Evolutionary conservation across 2,329 filamentous ascomycete genomes (phyloP), one percentile per base, ranked within the genome.

Genomic region (Hypoxylon rubiginosum): DNA sequence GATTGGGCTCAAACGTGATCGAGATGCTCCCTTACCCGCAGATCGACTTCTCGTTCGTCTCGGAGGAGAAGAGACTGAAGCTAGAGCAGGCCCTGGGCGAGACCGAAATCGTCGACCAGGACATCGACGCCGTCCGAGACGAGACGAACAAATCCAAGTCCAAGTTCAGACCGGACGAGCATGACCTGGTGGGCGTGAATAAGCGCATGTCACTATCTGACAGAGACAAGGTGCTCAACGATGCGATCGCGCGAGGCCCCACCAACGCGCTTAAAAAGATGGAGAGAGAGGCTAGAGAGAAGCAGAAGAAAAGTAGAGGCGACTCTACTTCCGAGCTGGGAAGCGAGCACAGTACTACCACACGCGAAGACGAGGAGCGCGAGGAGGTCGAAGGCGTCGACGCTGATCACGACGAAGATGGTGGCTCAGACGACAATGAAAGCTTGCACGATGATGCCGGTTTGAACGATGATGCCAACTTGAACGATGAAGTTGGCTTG

Each of bases 11-110:
- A 0, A 48, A 51, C 1, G 55, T 60, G 6, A 63, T 76, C 7
- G 63, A 62, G 1, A 75, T 77, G 71, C 57, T 77, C 1, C 74
- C 75, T 0, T 64, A 70, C 5, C 75, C 75, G 0, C 65, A 72
- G 28, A 73, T 75, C 34, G 62, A 75, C 36, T 58, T 76, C 32
- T 70, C 68, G 0, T 52, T 50, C 1, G 66, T 64, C 4, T 19
- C 65, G 1, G 11, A 45, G 21, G 0, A 43, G 0, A 64, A 62
- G 26, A 51, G 63, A 1, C 28, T 52, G 19, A n/a, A 30, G 21
- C 51, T 75, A 21, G 67, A 64, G 10, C 4, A 11, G 1, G 24
- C 69, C 0, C 30, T 74, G 1, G 61, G 36, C 19, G n/a, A 60
- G 1, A 19, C 45, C 8, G n/a, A 9, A 1, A 17, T 43, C 8